These are phyloP conservation scores for Tetracentron sinense DNA, from an alignment of 164 flowering plant species.

Conservation along the genomic window DNA sequence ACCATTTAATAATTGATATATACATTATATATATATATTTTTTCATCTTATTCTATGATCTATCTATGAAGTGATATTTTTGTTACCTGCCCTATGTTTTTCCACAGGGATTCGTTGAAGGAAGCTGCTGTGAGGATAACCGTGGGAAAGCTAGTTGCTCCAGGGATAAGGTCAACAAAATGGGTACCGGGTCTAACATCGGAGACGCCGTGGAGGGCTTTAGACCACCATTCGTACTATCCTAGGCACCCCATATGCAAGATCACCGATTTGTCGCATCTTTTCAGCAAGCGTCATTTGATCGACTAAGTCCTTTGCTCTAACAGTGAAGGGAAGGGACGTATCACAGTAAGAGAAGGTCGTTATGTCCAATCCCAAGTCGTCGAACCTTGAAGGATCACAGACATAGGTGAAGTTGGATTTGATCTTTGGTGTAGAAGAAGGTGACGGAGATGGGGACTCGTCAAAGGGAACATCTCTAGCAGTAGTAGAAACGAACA, in stretches of 20 bases:
- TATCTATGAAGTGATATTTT: too few relatives aligned
- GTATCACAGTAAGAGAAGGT: conserved; percentile 7
- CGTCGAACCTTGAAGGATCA: neutral
- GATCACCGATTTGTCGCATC: conserved; percentile 11
- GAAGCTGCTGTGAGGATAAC: conserved; percentile 28
- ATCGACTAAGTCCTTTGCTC: conserved; percentile 22
- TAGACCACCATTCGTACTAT: conserved; percentile 33
- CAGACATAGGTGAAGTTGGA: neutral
- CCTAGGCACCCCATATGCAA: conserved; percentile 11
- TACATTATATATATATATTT: too few relatives aligned
- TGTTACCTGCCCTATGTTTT: conserved; percentile 27
- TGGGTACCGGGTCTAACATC: conserved; percentile 14
- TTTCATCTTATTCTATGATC: too few relatives aligned
- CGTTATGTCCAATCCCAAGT: conserved; percentile 1
- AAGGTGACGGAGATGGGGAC: neutral
- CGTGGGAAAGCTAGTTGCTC: conserved; percentile 36
- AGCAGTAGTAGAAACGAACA: too few relatives aligned
- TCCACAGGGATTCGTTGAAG: conserved; percentile 31
- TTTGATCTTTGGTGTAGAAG: neutral
- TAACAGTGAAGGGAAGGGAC: neutral
- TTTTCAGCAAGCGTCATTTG: conserved; percentile 20
- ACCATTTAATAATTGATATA: too few relatives aligned
- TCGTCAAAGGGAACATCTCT: too few relatives aligned
- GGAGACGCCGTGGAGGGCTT: conserved; percentile 38
- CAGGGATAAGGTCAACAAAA: conserved; percentile 15